A percentile compares a stretch with the other conserved stretches of the same genome.
Evolutionary conservation across 1,284 basidiomycete genomes (phyloP).

Genomic region (Heterobasidion irregulare): DNA sequence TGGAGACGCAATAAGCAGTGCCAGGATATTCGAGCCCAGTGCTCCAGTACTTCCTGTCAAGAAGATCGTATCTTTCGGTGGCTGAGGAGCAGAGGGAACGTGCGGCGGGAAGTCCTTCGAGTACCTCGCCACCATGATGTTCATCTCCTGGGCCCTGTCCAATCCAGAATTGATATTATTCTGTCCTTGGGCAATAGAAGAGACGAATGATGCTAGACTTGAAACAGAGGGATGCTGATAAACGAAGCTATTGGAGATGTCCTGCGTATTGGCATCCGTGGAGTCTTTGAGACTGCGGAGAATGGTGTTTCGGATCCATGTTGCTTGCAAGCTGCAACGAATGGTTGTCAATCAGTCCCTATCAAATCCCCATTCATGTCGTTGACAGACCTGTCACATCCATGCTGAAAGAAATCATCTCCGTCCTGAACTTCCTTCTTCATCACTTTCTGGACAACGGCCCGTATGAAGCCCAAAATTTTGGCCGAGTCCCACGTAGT

Average conservation of each 20-base stretch:
- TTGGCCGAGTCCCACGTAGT: conserved; percentile 15
- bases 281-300: conserved; percentile 17
- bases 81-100: conserved; percentile 22
- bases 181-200: neutral
- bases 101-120: conserved; percentile 15
- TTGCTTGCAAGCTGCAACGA: conserved; percentile 21
- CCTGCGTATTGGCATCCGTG: conserved; percentile 9
- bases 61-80: neutral
- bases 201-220: neutral
- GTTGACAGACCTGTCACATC: conserved; percentile 25
- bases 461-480: conserved; percentile 13
- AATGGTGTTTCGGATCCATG: conserved; percentile 26
- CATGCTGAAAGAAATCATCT: conserved; percentile 26
- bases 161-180: neutral
- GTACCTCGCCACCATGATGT: conserved; percentile 15
- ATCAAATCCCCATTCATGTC: too few relatives aligned
- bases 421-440: conserved; percentile 11
- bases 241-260: conserved; percentile 20
- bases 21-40: neutral
- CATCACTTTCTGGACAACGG: conserved; percentile 14
- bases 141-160: conserved; percentile 9
- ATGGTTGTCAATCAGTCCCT: neutral
- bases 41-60: neutral
- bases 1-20: neutral
- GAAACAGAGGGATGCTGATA: conserved; percentile 23